Conservation (phyloP, 2,329 filamentous ascomycete species). For the Fusarium setosum region DNA sequence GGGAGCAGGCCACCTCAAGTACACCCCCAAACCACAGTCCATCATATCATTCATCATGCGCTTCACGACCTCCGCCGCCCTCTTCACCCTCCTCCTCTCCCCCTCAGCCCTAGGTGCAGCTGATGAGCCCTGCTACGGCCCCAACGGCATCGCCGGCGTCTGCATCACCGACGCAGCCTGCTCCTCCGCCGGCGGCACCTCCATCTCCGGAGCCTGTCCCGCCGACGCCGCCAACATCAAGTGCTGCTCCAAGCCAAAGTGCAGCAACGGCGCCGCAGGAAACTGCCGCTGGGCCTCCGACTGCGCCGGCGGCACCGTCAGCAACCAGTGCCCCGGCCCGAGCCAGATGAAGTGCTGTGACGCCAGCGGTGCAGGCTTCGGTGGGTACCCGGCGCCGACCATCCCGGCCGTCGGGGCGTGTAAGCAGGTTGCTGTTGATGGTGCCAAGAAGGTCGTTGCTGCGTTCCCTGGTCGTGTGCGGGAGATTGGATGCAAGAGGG, state of each 20-base stretch:
- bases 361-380: slow-evolving; percentile 45
- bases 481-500: slow-evolving; percentile 48
- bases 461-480: slow-evolving; percentile 50
- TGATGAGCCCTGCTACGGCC: slow-evolving; percentile 48
- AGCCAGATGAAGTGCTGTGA: slow-evolving; percentile 53
- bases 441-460: slow-evolving; percentile 49
- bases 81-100: slow-evolving; percentile 30
- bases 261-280: slow-evolving; percentile 45
- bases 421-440: slow-evolving; percentile 49
- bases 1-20: background rate
- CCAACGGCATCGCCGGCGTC: slow-evolving; percentile 44
- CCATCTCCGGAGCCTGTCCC: slow-evolving; percentile 52
- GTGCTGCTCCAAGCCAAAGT: slow-evolving; percentile 56
- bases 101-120: slow-evolving; percentile 38
- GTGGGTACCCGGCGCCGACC: slow-evolving; percentile 47
- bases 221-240: slow-evolving; percentile 50
- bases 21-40: background rate
- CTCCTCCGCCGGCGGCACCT: slow-evolving; percentile 50
- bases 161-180: slow-evolving; percentile 53
- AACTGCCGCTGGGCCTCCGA: slow-evolving; percentile 54
- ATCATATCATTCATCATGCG: slow-evolving; percentile 30
- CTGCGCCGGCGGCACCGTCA: slow-evolving; percentile 46
- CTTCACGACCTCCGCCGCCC: slow-evolving; percentile 9
- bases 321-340: slow-evolving; percentile 53
- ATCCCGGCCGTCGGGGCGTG: slow-evolving; percentile 51